phyloP scores from a whole-genome alignment of 768 basidiomycete species.

The Punctularia strigosozonata region DNA sequence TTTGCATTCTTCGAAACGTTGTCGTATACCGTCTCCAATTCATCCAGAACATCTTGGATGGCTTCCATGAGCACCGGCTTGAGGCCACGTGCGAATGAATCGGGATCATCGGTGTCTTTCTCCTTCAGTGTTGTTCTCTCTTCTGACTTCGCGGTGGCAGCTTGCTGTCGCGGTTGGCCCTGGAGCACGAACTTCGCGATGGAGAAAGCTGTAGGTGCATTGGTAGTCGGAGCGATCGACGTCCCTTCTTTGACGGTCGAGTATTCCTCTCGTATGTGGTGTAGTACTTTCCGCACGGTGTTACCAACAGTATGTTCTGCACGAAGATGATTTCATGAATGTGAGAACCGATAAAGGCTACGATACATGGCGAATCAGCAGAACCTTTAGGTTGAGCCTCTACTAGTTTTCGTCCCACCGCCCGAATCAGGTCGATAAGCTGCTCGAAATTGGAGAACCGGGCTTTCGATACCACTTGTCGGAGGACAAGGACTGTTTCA shows the following conservation, averaged over 20 bases:
- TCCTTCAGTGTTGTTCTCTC: conserved; percentile 46
- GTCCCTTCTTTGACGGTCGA: conserved; percentile 57
- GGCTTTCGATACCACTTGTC: conserved; percentile 82
- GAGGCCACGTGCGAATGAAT: conserved; percentile 63
- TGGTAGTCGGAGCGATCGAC: conserved; percentile 19
- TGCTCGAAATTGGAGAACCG: conserved; percentile 83
- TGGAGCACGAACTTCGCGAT: conserved; percentile 77
- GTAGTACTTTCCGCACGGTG: conserved; percentile 84
- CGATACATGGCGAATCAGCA: conserved; percentile 7
- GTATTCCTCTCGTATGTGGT: conserved; percentile 93
- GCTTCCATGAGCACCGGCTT: conserved; percentile 96
- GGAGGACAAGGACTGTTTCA: conserved; percentile 79
- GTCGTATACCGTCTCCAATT: conserved; percentile 92
- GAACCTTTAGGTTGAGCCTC: conserved; percentile 94
- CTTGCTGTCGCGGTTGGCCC: conserved; percentile 53
- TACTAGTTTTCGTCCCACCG: conserved; percentile 68
- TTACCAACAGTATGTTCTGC: conserved; percentile 93
- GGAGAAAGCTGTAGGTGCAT: conserved; percentile 53
- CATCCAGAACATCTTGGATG: conserved; percentile 92
- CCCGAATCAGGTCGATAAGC: conserved; percentile 65
- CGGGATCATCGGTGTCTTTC: conserved; percentile 64
- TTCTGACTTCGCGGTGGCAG: conserved; percentile 29
- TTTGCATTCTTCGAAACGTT: conserved; percentile 88
- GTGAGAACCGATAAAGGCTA: neutral
- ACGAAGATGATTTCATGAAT: conserved; percentile 1